Evolutionary conservation across 2,329 filamentous ascomycete species (phyloP).

Genomic region (Phialocephala subalpina): DNA sequence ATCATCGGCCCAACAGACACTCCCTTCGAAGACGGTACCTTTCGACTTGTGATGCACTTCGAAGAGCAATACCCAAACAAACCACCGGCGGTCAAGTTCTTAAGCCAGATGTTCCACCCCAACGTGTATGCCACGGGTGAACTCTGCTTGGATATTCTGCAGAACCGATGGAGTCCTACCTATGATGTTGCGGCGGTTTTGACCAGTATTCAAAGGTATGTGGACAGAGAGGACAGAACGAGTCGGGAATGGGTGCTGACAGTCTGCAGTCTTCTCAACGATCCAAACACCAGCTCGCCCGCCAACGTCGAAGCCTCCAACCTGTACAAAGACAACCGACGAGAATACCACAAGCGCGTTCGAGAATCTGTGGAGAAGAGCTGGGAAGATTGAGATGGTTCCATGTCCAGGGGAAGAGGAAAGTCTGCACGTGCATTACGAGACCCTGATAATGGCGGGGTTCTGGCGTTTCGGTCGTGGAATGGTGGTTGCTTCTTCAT

Average conservation of each 20-base stretch:
- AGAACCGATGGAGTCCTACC: constrained; percentile 98
- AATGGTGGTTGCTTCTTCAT: constrained; percentile 16
- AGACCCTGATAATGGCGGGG: constrained; percentile 30
- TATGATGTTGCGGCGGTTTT: constrained; percentile 97
- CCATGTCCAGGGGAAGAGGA: background rate
- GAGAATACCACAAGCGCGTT: constrained; percentile 95
- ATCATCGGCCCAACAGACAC: constrained; percentile 98
- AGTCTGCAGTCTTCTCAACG: constrained; percentile 81
- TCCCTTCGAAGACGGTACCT: constrained; percentile 97
- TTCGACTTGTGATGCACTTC: constrained; percentile 97
- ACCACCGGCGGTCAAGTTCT: constrained; percentile 96
- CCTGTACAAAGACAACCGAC: constrained; percentile 96
- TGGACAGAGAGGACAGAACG: background rate
- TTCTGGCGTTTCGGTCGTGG: constrained; percentile 33
- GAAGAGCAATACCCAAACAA: constrained; percentile 99
- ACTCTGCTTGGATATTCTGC: constrained; percentile 93
- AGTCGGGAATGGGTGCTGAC: constrained; percentile 40
- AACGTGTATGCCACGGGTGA: constrained; percentile 98
- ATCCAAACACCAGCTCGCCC: constrained; percentile 97
- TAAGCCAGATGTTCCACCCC: constrained; percentile 98
- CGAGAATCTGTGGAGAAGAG: constrained; percentile 98
- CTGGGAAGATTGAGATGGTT: constrained; percentile 80
- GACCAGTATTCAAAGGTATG: constrained; percentile 95
- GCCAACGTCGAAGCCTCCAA: constrained; percentile 99
- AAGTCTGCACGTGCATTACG: constrained; percentile 25